Evolutionary conservation across 371 early-diverging fungal species (phyloP), one percentile per base, ranked within the genome.

Genomic region (Gilbertella persicaria): DNA sequence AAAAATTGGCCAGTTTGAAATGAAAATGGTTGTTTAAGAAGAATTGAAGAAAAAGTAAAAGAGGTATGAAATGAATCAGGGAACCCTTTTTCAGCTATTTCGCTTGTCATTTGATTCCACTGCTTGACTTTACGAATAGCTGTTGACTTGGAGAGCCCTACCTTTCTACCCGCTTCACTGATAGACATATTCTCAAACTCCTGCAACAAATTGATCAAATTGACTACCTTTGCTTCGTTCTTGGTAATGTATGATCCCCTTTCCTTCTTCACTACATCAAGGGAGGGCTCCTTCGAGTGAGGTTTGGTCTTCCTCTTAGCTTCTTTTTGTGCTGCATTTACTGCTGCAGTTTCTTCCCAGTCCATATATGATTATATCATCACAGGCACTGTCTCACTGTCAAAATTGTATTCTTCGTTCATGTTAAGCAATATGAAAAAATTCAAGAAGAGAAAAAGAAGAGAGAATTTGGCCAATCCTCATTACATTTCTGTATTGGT

Each of bases 231-330:
- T n/a, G n/a, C n/a, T n/a, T n/a, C n/a, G n/a, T n/a, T 58, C 40
- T 58, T 58, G 17, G 51, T 45, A 30, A 58, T 51, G 29, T 58
- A 58, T 26, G 46, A 51, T 30, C 51, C 51, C 41, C 58, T 50
- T 55, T 53, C 52, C 39, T 45, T 45, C 28, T 53, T 49, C 30
- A 49, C 21, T 49, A 49, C 56, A 49, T 43, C 45, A 49, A 43
- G 49, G 20, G 29, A 44, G 44, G 50, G 13, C 37, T 56, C 50
- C 20, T 55, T 48, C 42, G 55, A 47, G 55, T 55, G 55, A 40
- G 55, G 29, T 55, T 47, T 46, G 41, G 42, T 47, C 42, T 55
- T 33, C 43, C 36, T 50, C 30, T 45, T 39, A 58, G 45, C 51
- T 58, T 55, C 48, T 42, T 35, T 45, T 48, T 48, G 55, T 48